A percentile compares a stretch with the other conserved stretches of the same genome.
phyloP scores from a whole-genome alignment of 257 asterid genomes.

The Solanum lignicaule region DNA sequence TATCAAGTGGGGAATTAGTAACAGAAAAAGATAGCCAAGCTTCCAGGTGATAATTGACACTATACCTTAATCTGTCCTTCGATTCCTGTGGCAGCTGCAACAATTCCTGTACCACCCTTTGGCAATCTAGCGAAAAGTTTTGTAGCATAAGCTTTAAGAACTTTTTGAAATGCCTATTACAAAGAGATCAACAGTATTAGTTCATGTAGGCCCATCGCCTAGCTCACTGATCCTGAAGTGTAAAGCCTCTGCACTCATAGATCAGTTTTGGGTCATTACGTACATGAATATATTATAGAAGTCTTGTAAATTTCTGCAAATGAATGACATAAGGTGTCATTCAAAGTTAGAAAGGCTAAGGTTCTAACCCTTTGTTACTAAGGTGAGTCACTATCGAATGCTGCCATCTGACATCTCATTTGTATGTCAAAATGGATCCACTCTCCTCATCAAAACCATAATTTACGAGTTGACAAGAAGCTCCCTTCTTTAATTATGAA shows the following conservation, averaged over 20 bases:
- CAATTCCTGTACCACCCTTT: conserved; percentile 95
- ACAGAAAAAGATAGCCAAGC: conserved; percentile 1
- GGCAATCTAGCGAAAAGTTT: conserved; percentile 87
- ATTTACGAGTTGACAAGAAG: not conserved
- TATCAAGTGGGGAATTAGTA: not conserved
- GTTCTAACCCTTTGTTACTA: not conserved
- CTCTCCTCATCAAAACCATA: not conserved
- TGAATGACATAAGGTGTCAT: not conserved
- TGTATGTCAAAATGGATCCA: not conserved
- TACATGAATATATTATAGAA: not conserved
- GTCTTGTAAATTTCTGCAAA: not conserved
- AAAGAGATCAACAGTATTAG: not conserved
- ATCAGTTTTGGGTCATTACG: not conserved
- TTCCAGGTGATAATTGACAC: not conserved
- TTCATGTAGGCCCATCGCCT: not conserved
- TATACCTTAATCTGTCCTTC: conserved; percentile 96
- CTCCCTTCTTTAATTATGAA: not conserved
- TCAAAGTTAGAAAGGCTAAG: not conserved
- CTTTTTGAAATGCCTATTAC: conserved; percentile 46
- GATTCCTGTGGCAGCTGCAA: conserved; percentile 99
- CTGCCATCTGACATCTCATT: not conserved
- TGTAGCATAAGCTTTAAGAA: conserved; percentile 92
- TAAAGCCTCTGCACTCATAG: not conserved
- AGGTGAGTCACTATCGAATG: not conserved
- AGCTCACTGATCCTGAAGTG: not conserved